Base-by-base conservation (phyloP, 2,329 filamentous ascomycete species). In the Diplodia scrobiculata region DNA sequence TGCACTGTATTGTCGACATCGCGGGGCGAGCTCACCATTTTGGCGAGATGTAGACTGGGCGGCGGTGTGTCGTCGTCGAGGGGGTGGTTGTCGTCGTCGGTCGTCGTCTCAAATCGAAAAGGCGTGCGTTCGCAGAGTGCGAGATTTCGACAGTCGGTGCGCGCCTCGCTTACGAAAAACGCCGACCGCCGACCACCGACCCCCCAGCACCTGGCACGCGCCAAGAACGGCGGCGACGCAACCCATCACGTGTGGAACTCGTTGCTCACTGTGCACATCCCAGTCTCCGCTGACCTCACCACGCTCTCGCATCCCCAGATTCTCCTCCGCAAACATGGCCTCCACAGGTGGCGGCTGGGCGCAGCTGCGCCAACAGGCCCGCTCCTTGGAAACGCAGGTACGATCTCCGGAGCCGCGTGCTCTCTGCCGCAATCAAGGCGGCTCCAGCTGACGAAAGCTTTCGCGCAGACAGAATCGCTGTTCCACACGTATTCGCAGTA, bases 401-500 rank as follows among this genome's bases (percentile, higher is more conserved):
- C 70, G 77, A 68, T 52, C 67, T 64, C 19, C 67, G 29, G 65
- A 38, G 52, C 54, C 63, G 19, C n/a, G n/a, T 27, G 58, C 63
- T 17, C 63, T 25, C 41, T 45, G 47, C 38, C 47, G 45, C 34
- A n/a, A 60, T 27, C 41, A 47, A n/a, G 50, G n/a, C 48, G 19
- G 32, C 60, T 54, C 38, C 9, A 32, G 50, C 65, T 66, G 14
- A 63, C 25, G 32, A 55, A 52, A 65, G 58, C 58, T 50, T 11
- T 29, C 34, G n/a, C 45, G 58, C 45, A 97, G 92, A 96, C 93
- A 54, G 92, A 97, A 79, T 87, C 86, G 68, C 81, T 91, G 67
- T 91, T 93, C 76, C 90, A 92, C 73, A 88, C 83, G 68, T 99
- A 97, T 77, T 95, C 95, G 17, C 94, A 98, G 78, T 97, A 92